phyloP scores from a whole-genome alignment of 2,329 filamentous ascomycete species.

The Albophoma yamanashiensis region DNA sequence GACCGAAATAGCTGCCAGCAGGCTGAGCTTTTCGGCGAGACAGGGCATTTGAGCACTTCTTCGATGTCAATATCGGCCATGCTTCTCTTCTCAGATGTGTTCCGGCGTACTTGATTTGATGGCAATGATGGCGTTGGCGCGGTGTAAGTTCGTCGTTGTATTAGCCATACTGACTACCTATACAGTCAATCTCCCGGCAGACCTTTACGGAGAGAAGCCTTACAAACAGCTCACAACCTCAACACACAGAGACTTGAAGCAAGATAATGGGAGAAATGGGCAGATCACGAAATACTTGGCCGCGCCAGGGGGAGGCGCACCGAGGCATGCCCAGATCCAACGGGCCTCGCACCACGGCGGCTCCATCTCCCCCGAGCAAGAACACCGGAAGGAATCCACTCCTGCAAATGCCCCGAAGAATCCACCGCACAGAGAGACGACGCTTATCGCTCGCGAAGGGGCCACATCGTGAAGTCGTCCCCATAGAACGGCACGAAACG shows the following conservation, averaged over 20 bases:
- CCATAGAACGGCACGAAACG: too few species aligned
- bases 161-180: too few species aligned
- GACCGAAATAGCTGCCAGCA: too few species aligned
- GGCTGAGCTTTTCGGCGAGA: too few species aligned
- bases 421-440: not conserved
- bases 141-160: not conserved
- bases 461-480: not conserved
- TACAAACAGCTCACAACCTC: too few species aligned
- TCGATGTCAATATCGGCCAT: too few species aligned
- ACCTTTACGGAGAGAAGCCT: too few species aligned
- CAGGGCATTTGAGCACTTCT: too few species aligned
- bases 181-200: too few species aligned
- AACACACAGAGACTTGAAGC: too few species aligned
- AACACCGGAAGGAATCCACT: not conserved
- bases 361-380: not conserved
- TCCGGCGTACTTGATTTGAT: not conserved
- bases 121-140: not conserved
- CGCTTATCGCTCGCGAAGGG: not conserved
- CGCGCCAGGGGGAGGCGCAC: not conserved
- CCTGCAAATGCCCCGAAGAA: not conserved
- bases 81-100: too few species aligned
- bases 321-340: not conserved
- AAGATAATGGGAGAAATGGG: too few species aligned
- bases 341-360: not conserved
- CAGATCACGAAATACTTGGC: not conserved